Conservation (phyloP, 371 early-diverging fungal species). For the Blakeslea trispora region DNA sequence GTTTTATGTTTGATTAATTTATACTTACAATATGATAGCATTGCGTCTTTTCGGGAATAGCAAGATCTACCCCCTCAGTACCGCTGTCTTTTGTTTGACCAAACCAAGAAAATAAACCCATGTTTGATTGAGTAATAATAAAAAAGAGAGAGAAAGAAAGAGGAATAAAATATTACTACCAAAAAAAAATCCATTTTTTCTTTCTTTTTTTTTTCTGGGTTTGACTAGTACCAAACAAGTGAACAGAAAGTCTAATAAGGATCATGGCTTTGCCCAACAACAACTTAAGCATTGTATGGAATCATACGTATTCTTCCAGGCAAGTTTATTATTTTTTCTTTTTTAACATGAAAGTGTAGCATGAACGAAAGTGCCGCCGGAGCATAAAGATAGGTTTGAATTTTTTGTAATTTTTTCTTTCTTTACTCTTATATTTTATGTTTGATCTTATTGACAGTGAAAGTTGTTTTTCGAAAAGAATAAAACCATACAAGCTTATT, state of each 20-base stretch:
- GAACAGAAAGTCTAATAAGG: too few relatives aligned
- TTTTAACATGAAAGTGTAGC: too few relatives aligned
- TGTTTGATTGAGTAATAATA: constrained; percentile 1
- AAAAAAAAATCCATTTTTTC: background rate
- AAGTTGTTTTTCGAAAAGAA: constrained; percentile 17
- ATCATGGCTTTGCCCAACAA: too few relatives aligned
- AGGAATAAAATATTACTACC: background rate
- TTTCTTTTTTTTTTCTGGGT: constrained; percentile 4
- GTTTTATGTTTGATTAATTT: background rate
- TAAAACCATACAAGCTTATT: constrained; percentile 21
- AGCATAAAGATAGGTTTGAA: too few relatives aligned
- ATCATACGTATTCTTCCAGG: too few relatives aligned
- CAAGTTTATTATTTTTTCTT: too few relatives aligned
- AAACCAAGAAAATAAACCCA: constrained; percentile 43
- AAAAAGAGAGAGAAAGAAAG: constrained; percentile 8
- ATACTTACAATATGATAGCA: constrained; percentile 50
- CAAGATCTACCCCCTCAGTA: constrained; percentile 27
- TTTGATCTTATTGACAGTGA: constrained; percentile 29
- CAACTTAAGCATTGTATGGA: too few relatives aligned
- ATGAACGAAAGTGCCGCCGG: too few relatives aligned
- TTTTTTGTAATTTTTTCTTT: too few relatives aligned
- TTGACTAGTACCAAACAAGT: too few relatives aligned
- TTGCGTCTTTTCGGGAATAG: constrained; percentile 41
- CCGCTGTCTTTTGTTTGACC: constrained; percentile 1
- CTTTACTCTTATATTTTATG: constrained; percentile 7